Evolutionary conservation across 2,329 filamentous ascomycete species (phyloP).

Genomic region (Acephala macrosclerotiorum): DNA sequence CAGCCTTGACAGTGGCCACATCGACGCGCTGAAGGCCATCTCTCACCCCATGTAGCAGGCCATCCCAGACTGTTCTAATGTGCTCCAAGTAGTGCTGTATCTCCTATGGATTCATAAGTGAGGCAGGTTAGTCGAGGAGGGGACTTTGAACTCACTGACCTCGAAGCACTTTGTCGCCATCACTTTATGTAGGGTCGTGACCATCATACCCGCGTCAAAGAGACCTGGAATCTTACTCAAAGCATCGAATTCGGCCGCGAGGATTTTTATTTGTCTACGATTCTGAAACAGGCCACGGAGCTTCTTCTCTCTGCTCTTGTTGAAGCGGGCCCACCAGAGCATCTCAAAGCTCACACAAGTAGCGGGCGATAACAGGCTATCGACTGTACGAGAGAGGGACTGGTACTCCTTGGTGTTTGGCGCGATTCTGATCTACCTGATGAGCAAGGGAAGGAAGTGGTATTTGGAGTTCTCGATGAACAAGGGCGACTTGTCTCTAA

Average conservation of each 20-base stretch:
- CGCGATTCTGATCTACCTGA: too few relatives aligned
- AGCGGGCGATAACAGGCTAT: slow-evolving; percentile 21
- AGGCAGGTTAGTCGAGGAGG: too few relatives aligned
- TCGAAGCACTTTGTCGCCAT: slow-evolving; percentile 25
- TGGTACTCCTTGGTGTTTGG: too few relatives aligned
- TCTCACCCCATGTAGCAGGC: slow-evolving; percentile 19
- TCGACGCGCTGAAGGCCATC: slow-evolving; percentile 26
- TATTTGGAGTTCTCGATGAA: too few relatives aligned
- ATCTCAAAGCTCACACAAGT: slow-evolving; percentile 29
- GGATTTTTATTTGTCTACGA: too few relatives aligned
- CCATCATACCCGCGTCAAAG: slow-evolving; percentile 31
- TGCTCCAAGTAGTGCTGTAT: slow-evolving; percentile 34
- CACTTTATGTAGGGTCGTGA: slow-evolving; percentile 29
- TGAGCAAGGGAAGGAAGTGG: too few relatives aligned
- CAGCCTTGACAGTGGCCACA: slow-evolving; percentile 26
- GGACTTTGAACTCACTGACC: too few relatives aligned
- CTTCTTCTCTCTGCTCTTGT: slow-evolving; percentile 24
- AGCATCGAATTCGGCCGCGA: slow-evolving; percentile 26
- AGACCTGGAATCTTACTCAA: slow-evolving; percentile 22
- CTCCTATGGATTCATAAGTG: too few relatives aligned
- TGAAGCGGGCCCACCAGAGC: slow-evolving; percentile 28
- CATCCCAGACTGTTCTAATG: slow-evolving; percentile 16
- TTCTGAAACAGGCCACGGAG: slow-evolving; percentile 25
- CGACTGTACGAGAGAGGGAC: slow-evolving; percentile 1
- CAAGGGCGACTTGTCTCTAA: too few relatives aligned